phyloP scores from a whole-genome alignment of 1,284 basidiomycete genomes.

The Pterulicium gracile region DNA sequence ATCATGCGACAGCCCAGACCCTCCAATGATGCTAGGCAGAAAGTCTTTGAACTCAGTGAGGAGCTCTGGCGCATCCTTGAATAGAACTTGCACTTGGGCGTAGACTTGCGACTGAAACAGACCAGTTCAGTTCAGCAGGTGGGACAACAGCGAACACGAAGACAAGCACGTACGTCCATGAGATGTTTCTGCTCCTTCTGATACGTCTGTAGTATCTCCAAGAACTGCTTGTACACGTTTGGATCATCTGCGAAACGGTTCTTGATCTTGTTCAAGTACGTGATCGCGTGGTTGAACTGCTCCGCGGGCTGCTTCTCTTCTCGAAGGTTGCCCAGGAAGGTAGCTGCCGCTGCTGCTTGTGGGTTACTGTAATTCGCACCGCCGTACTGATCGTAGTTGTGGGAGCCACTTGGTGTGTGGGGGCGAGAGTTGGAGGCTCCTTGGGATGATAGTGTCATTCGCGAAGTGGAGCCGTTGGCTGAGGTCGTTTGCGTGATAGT shows the following conservation, averaged over 20 bases:
- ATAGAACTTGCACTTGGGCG: slow-evolving; percentile 85
- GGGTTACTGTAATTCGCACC: slow-evolving; percentile 10
- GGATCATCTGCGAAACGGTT: slow-evolving; percentile 85
- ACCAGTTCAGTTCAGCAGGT: slow-evolving; percentile 7
- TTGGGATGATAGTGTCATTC: neutral
- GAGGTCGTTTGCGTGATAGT: slow-evolving; percentile 59
- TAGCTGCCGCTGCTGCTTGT: slow-evolving; percentile 45
- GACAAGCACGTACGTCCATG: slow-evolving; percentile 71
- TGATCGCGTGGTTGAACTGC: slow-evolving; percentile 97
- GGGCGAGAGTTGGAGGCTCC: neutral
- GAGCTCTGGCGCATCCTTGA: slow-evolving; percentile 88
- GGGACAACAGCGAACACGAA: no score
- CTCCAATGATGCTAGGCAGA: slow-evolving; percentile 58
- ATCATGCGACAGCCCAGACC: slow-evolving; percentile 12
- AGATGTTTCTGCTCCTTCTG: slow-evolving; percentile 89
- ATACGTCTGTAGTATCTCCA: slow-evolving; percentile 96
- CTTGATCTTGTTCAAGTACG: slow-evolving; percentile 99
- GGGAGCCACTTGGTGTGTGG: slow-evolving; percentile 16
- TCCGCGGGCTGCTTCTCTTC: slow-evolving; percentile 36
- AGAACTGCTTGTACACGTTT: slow-evolving; percentile 95
- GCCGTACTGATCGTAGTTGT: slow-evolving; percentile 18
- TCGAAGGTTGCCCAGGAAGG: slow-evolving; percentile 43
- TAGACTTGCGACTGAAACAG: slow-evolving; percentile 65
- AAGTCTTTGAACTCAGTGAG: slow-evolving; percentile 96
- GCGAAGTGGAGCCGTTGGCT: slow-evolving; percentile 16